A percentile compares a stretch with the other conserved stretches of the same genome.
phyloP scores from a whole-genome alignment of 257 asterid genomes.

The Anisodus acutangulus region DNA sequence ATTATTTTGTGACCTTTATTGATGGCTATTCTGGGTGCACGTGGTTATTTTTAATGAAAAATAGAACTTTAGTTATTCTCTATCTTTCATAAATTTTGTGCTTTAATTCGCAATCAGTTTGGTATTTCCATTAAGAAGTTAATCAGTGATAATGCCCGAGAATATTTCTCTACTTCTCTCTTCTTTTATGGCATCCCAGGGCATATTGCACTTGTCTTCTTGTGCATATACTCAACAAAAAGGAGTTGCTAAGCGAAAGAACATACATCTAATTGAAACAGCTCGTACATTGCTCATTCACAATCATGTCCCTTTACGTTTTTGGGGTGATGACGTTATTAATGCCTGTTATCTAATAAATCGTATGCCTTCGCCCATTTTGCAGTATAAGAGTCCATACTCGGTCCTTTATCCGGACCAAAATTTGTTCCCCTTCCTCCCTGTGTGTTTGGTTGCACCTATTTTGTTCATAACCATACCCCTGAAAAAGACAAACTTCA shows the following conservation, averaged over 20 bases:
- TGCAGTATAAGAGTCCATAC: not conserved
- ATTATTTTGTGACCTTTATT: no score
- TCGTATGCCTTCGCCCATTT: not conserved
- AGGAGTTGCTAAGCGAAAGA: no score
- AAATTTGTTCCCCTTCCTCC: not conserved
- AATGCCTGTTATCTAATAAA: not conserved
- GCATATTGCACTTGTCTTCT: no score
- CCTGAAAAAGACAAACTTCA: no score
- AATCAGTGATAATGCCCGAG: not conserved
- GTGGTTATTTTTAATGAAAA: no score
- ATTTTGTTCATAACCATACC: no score
- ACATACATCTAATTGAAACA: no score
- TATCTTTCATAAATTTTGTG: no score
- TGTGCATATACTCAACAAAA: no score
- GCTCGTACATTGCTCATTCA: not conserved
- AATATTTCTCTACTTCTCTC: not conserved
- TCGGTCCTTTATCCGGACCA: not conserved
- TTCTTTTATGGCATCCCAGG: no score
- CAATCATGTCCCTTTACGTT: not conserved
- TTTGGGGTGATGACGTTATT: conserved; percentile 10
- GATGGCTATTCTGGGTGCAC: no score
- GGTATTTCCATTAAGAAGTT: not conserved
- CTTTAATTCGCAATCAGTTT: not conserved
- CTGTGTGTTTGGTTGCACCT: not conserved
- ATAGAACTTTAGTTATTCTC: no score